A percentile compares a stretch with the other conserved stretches of the same genome.
Evolutionary conservation across 1,284 basidiomycete genomes (phyloP).

Genomic region (Ustilago shanxiensis): DNA sequence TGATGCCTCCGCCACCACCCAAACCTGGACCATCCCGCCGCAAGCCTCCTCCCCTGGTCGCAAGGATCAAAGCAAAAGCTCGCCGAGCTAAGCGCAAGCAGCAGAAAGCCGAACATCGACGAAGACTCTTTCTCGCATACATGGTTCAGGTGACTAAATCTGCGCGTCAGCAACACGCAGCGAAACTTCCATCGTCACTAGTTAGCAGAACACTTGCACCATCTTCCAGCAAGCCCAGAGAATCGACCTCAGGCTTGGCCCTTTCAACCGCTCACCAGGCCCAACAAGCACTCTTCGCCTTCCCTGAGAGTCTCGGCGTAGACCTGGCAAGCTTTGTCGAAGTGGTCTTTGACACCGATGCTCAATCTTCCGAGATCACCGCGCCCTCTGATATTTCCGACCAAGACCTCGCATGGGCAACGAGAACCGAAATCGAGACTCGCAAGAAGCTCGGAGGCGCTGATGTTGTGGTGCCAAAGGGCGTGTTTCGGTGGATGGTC

Average conservation of each 20-base stretch:
- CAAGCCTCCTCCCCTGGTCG: slow-evolving; percentile 29
- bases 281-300: slow-evolving; percentile 11
- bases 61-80: slow-evolving; percentile 32
- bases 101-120: slow-evolving; percentile 40
- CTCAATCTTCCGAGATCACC: slow-evolving; percentile 40
- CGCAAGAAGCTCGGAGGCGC: slow-evolving; percentile 22
- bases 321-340: slow-evolving; percentile 33
- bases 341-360: slow-evolving; percentile 39
- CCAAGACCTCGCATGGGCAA: slow-evolving; percentile 27
- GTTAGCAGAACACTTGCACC: background rate
- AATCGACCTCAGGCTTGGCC: background rate
- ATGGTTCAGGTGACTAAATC: slow-evolving; percentile 23
- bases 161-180: slow-evolving; percentile 12
- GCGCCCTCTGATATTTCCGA: slow-evolving; percentile 37
- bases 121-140: slow-evolving; percentile 32
- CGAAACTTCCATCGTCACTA: background rate
- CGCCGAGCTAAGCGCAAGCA: slow-evolving; percentile 39
- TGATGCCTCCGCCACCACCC: slow-evolving; percentile 25
- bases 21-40: slow-evolving; percentile 26
- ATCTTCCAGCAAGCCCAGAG: background rate
- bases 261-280: background rate
- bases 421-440: slow-evolving; percentile 21
- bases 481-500: slow-evolving; percentile 45
- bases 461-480: slow-evolving; percentile 27
- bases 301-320: slow-evolving; percentile 27